These are phyloP conservation scores for Isabelozyma heimii DNA, from an alignment of 805 yeast species.

Conservation along the genomic window DNA sequence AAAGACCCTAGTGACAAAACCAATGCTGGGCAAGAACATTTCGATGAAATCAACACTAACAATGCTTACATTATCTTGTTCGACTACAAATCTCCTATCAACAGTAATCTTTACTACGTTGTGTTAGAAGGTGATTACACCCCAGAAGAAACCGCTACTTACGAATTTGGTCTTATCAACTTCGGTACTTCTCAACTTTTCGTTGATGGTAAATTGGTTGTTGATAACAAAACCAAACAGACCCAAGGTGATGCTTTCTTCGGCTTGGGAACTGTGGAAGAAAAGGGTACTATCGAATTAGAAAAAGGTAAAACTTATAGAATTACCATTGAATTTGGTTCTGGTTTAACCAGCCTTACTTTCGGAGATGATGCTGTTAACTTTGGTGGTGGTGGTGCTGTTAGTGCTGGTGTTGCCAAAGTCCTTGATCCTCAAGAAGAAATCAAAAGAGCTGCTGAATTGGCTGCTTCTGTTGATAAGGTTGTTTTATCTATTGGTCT, in stretches of 20 bases:
- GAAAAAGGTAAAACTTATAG: conserved; percentile 45
- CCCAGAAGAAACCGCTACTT: conserved; percentile 48
- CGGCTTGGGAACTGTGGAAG: conserved; percentile 48
- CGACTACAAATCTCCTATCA: conserved; percentile 17
- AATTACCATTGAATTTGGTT: conserved; percentile 49
- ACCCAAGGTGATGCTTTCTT: conserved; percentile 48
- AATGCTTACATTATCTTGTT: conserved; percentile 15
- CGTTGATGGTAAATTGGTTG: conserved; percentile 49
- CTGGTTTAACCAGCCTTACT: conserved; percentile 19
- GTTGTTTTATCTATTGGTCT: conserved; percentile 27
- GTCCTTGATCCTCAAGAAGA: conserved; percentile 22
- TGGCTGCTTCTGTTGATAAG: conserved; percentile 25
- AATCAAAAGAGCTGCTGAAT: conserved; percentile 19
- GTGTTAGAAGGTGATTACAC: conserved; percentile 41
- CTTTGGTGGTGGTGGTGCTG: conserved; percentile 23
- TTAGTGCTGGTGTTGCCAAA: conserved; percentile 18
- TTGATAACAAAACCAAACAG: conserved; percentile 57
- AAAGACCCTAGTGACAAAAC: not conserved
- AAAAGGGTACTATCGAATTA: conserved; percentile 34
- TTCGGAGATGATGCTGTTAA: conserved; percentile 7
- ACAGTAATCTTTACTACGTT: conserved; percentile 33
- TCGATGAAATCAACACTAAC: conserved; percentile 16
- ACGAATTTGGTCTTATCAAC: conserved; percentile 50
- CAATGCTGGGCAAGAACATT: conserved; percentile 5
- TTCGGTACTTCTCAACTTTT: conserved; percentile 56